Evolutionary conservation across 1,139 yeast genomes (phyloP).

Genomic region (Geotrichum europaeum): DNA sequence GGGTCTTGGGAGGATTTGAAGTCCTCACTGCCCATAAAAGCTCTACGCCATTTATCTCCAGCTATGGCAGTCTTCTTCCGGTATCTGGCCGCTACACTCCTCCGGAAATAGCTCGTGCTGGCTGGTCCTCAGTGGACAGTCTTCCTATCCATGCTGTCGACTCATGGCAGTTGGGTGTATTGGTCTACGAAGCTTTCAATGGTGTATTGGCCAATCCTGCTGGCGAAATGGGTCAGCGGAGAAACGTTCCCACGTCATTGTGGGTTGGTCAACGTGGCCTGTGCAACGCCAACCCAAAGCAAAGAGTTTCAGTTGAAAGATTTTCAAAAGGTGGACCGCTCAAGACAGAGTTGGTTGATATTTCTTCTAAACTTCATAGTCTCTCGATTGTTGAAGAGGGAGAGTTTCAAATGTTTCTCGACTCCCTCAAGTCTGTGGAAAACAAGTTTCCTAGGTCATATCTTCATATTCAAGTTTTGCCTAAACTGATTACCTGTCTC

Average conservation of each 20-base stretch:
- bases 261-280: conserved; percentile 27
- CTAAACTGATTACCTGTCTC: conserved; percentile 51
- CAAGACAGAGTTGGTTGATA: conserved; percentile 41
- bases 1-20: conserved; percentile 85
- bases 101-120: conserved; percentile 41
- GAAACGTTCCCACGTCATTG: conserved; percentile 24
- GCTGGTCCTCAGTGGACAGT: conserved; percentile 40
- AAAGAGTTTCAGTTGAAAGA: conserved; percentile 45
- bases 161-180: conserved; percentile 55
- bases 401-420: conserved; percentile 52
- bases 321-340: conserved; percentile 36
- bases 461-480: conserved; percentile 58
- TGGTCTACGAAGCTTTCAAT: conserved; percentile 48
- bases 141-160: conserved; percentile 40
- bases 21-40: conserved; percentile 42
- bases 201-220: conserved; percentile 23
- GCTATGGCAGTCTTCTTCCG: conserved; percentile 33
- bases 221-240: conserved; percentile 17
- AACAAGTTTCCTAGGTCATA: conserved; percentile 52
- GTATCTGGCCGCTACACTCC: conserved; percentile 37
- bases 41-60: conserved; percentile 22
- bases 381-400: conserved; percentile 45
- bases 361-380: conserved; percentile 48
- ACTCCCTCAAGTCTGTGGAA: conserved; percentile 37
- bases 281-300: conserved; percentile 25